Conservation (phyloP, 805 yeast species). For the Starmerella riodocensis region DNA sequence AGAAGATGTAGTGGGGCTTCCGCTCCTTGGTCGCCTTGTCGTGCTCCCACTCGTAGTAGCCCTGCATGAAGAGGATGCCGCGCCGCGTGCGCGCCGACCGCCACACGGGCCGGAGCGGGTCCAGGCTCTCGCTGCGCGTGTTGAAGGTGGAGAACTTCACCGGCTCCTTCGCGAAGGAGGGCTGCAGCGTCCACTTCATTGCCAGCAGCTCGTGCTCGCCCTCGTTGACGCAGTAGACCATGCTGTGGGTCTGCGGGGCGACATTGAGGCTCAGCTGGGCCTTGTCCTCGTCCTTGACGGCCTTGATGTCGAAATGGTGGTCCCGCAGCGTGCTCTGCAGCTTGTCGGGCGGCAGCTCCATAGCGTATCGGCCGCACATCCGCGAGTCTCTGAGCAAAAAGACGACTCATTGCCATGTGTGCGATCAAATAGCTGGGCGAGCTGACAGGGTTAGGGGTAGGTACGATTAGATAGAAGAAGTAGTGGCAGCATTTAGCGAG, state of each 20-base stretch:
- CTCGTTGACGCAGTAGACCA: slow-evolving; percentile 2
- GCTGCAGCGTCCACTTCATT: slow-evolving; percentile 76
- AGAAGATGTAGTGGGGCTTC: slow-evolving; percentile 52
- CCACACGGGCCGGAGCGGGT: slow-evolving; percentile 45
- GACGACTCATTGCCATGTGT: not conserved
- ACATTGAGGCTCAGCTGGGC: slow-evolving; percentile 8
- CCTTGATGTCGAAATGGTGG: slow-evolving; percentile 3
- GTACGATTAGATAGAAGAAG: too few species aligned
- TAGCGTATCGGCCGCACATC: slow-evolving; percentile 21
- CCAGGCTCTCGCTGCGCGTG: slow-evolving; percentile 55
- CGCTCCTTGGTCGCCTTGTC: slow-evolving; percentile 29
- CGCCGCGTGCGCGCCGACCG: slow-evolving; percentile 36
- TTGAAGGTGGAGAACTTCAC: slow-evolving; percentile 37
- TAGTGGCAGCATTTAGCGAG: too few species aligned
- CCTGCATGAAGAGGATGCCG: slow-evolving; percentile 67
- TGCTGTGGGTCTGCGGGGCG: slow-evolving; percentile 13
- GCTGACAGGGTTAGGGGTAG: too few species aligned
- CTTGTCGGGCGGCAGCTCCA: slow-evolving; percentile 3
- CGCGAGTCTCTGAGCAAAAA: not conserved
- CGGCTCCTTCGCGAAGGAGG: slow-evolving; percentile 28
- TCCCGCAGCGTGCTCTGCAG: slow-evolving; percentile 3
- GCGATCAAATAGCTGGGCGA: too few species aligned
- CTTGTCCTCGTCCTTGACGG: not conserved
- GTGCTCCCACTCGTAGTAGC: slow-evolving; percentile 73
- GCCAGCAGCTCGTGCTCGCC: slow-evolving; percentile 1